phyloP scores from a whole-genome alignment of 164 flowering plant genomes.

The Amborella trichopoda region DNA sequence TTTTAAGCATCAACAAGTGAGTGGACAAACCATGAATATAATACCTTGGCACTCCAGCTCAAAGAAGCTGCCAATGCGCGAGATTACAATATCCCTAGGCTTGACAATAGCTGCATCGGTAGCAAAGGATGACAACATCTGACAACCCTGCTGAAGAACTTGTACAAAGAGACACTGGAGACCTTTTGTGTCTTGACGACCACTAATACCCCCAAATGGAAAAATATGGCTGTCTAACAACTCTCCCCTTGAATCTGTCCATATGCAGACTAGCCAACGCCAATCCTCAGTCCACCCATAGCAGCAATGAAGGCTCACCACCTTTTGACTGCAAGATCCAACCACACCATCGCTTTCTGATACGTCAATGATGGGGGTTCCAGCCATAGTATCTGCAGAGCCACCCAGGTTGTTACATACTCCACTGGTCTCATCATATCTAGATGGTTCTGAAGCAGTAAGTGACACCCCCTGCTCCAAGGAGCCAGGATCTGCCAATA shows the following conservation, averaged over 20 bases:
- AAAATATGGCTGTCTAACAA: conserved; percentile 83
- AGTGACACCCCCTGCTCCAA: conserved; percentile 57
- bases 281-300: conserved; percentile 99
- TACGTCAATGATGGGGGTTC: conserved; percentile 40
- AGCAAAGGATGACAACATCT: conserved; percentile 52
- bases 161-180: conserved; percentile 84
- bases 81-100: conserved; percentile 84
- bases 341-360: conserved; percentile 47
- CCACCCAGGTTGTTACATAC: conserved; percentile 39
- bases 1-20: background rate
- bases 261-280: conserved; percentile 95
- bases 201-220: conserved; percentile 97
- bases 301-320: conserved; percentile 83
- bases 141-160: conserved; percentile 89
- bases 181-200: conserved; percentile 97
- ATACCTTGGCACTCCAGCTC: conserved; percentile 97
- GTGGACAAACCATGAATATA: background rate
- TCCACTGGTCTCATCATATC: no score
- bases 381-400: conserved; percentile 38
- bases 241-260: conserved; percentile 99
- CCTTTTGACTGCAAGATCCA: conserved; percentile 37
- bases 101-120: conserved; percentile 47
- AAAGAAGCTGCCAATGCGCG: conserved; percentile 86
- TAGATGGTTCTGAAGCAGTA: background rate
- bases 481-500: conserved; percentile 85